phyloP scores from a whole-genome alignment of 192 early-diverging fungal species.

The Lunasporangiospora selenospora region DNA sequence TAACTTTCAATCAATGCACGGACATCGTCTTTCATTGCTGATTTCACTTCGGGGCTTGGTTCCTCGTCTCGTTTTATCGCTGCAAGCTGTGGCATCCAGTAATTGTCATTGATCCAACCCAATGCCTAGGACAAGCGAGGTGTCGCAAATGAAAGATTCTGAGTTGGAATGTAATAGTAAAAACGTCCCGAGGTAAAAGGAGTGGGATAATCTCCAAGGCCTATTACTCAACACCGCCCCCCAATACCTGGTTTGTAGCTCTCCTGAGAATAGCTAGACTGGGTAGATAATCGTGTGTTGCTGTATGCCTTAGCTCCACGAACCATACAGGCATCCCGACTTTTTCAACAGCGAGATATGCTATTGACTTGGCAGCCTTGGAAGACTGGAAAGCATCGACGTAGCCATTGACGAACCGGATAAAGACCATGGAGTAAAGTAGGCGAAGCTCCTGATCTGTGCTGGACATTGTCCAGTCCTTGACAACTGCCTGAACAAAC shows the following conservation, averaged over 20 bases:
- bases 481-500: slow-evolving; percentile 65
- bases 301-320: slow-evolving; percentile 39
- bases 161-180: too few species aligned
- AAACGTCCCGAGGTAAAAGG: too few species aligned
- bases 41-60: slow-evolving; percentile 11
- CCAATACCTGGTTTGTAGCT: slow-evolving; percentile 35
- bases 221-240: too few species aligned
- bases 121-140: too few species aligned
- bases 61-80: slow-evolving; percentile 28
- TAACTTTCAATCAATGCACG: slow-evolving; percentile 20
- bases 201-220: too few species aligned
- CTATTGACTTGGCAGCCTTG: slow-evolving; percentile 41
- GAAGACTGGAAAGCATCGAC: slow-evolving; percentile 43
- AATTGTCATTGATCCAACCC: slow-evolving; percentile 43
- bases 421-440: slow-evolving; percentile 54
- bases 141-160: neutral
- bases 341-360: slow-evolving; percentile 41
- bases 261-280: slow-evolving; percentile 34
- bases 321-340: slow-evolving; percentile 44
- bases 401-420: slow-evolving; percentile 46
- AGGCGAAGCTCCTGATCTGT: slow-evolving; percentile 55
- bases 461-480: slow-evolving; percentile 50
- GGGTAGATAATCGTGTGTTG: slow-evolving; percentile 41
- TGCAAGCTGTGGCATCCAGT: slow-evolving; percentile 40
- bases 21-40: slow-evolving; percentile 25